A percentile compares a stretch with the other conserved stretches of the same genome.
Evolutionary conservation across 2,329 filamentous ascomycete species (phyloP).

Genomic region (Diaporthe australafricana): DNA sequence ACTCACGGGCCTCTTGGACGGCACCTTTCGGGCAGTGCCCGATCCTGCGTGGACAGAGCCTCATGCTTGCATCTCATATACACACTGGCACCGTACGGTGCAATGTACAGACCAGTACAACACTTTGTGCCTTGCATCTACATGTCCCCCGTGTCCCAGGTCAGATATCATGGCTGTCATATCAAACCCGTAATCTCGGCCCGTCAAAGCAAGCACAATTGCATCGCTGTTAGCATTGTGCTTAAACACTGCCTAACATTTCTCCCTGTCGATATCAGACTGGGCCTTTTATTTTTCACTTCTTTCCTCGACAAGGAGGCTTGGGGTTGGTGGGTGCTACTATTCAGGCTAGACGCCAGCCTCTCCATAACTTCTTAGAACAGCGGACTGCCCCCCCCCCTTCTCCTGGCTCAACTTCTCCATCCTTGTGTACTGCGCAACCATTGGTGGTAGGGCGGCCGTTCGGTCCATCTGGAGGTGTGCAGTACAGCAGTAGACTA

Average conservation of each 20-base stretch:
- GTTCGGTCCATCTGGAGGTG: neutral
- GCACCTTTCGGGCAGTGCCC: too few species aligned
- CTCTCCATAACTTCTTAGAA: neutral
- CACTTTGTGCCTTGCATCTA: neutral
- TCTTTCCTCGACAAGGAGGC: neutral
- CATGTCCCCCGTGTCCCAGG: neutral
- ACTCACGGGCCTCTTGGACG: too few species aligned
- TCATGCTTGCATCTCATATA: too few species aligned
- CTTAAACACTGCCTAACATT: neutral
- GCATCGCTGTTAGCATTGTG: neutral
- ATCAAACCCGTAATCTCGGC: neutral
- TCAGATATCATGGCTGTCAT: too few species aligned
- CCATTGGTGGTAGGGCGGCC: neutral
- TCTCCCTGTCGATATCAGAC: neutral
- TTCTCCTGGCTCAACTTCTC: too few species aligned
- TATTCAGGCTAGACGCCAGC: conserved; percentile 5
- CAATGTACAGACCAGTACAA: too few species aligned
- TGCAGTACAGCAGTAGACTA: neutral
- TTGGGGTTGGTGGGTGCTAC: neutral
- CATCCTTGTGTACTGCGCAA: neutral
- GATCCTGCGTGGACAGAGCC: too few species aligned
- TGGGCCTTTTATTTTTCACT: neutral
- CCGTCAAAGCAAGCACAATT: neutral
- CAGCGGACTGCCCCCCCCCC: neutral
- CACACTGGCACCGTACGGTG: too few species aligned